Percentiles rank a stretch among this genome's conserved stretches.
Evolutionary conservation across 306 rosid genomes (phyloP).

Genomic region (Vicia faba): DNA sequence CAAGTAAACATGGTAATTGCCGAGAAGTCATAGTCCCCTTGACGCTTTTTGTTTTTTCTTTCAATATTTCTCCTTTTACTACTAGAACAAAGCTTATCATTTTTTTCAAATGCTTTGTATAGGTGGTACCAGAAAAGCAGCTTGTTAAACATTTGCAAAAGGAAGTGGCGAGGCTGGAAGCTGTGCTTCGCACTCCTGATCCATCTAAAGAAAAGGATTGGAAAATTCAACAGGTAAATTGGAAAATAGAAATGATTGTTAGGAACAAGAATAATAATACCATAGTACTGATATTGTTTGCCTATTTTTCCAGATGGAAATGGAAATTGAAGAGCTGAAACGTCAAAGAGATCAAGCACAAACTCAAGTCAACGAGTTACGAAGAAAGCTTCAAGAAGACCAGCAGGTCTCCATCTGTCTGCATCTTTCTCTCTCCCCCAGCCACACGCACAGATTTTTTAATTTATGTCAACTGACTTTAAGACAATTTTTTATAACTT

Average conservation of each 20-base stretch:
- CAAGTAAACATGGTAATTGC: conserved; percentile 91
- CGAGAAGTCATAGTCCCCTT: background rate
- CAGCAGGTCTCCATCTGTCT: conserved; percentile 59
- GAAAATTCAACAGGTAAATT: conserved; percentile 91
- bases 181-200: conserved; percentile 91
- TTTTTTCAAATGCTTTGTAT: conserved; percentile 10
- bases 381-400: conserved; percentile 76
- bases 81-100: background rate
- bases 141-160: conserved; percentile 93
- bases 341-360: conserved; percentile 92
- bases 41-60: background rate
- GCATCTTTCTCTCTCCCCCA: background rate
- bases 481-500: conserved; percentile 16
- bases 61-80: background rate
- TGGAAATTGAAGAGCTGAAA: conserved; percentile 90
- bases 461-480: conserved; percentile 30
- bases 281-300: conserved; percentile 24
- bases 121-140: conserved; percentile 97
- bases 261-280: conserved; percentile 25
- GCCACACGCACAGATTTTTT: background rate
- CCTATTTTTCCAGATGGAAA: conserved; percentile 73
- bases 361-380: conserved; percentile 79
- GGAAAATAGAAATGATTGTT: background rate
- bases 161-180: conserved; percentile 98
- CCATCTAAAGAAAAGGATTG: conserved; percentile 78